Base-by-base conservation (phyloP, 1,284 basidiomycete species). In the Leccinum pallidistipes region DNA sequence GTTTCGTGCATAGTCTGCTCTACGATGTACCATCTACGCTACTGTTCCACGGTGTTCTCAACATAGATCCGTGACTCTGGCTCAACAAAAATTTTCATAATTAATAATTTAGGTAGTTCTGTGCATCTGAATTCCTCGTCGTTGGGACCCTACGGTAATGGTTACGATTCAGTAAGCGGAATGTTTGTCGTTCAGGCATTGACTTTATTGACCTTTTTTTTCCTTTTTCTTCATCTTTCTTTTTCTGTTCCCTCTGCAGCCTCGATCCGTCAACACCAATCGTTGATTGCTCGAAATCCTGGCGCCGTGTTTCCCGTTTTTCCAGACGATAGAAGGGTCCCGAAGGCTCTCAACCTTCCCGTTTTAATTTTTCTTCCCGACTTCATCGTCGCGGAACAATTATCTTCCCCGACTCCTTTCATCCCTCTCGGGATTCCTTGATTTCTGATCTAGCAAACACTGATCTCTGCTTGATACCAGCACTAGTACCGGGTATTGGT, bases 11-110 rank as follows among this genome's bases (percentile, higher is more conserved):
- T 75, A 75, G 66, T 62, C 63, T 68, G 63, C 64, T 69, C 57
- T 56, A 58, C 54, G 45, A 74, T 76, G 74, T 73, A 73, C 50
- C 69, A 59, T 63, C 59, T 74, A 68, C 64, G 59, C 57, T 65
- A 63, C 60, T 43, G 51, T 55, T 54, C 61, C 59, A 54, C 62
- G 59, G 43, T 50, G 58, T 65, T 58, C 62, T 56, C 64, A 65
- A 74, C 72, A 70, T 74, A 73, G 68, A 74, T 58, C 61, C 61
- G 63, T 71, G 73, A 53, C 56, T 45, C 57, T 56, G 51, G 64
- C 55, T 64, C 53, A 65, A 62, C 65, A 53, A 56, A 14, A n/a
- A n/a, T 58, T 58, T 62, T 51, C 62, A 36, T 58, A 57, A 64
- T 60, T 64, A 71, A 74, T 65, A 72, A 74, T 59, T 56, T 74